Base-by-base conservation (phyloP, 805 yeast genomes). In the Metschnikowia orientalis region DNA sequence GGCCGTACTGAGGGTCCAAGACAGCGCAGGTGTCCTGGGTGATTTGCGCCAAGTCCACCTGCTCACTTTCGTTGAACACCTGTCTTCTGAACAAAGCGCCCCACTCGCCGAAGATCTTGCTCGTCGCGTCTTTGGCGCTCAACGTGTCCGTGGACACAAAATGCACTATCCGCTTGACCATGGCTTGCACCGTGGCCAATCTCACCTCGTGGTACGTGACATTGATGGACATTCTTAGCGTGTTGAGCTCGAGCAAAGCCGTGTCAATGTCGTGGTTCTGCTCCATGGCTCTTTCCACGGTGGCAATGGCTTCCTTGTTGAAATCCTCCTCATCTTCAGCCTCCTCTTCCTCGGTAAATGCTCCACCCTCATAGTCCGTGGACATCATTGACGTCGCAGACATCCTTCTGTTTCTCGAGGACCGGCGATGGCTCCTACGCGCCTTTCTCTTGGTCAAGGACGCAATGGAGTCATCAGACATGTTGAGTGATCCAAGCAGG, bases 161-260 rank as follows among this genome's bases (percentile, higher is more conserved):
- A 45, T 86, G 86, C 32, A 76, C 69, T 8, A 85, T 75, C 50
- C 92, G 73, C 26, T 67, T 65, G 26, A 87, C 49, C 50, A 92
- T 65, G 0, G 97, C 92, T 23, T 69, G 68, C 21, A 78, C 66
- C 0, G 95, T 86, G 4, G 95, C 95, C 18, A 66, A 59, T 54
- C 97, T 75, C 9, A 92, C 97, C 53, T 89, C 95, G 50, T 86
- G 94, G 58, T 92, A 90, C 0, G 92, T 75, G 11, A 88, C 98
- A 56, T 92, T 87, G 92, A 89, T 83, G 50, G 96, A 86, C 98
- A 92, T 90, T 62, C 97, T 75, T 52, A 92, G 70, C 0, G 98
- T 92, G 56, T 90, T 90, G 50, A 92, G 73, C 62, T 92, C 98
- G 39, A 92, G 65, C 43, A 87, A 63, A 0, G 98, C 97, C 9